Percentiles rank a stretch among this genome's conserved stretches.
phyloP scores from a whole-genome alignment of 345 rosid genomes.

The Microcos paniculata region DNA sequence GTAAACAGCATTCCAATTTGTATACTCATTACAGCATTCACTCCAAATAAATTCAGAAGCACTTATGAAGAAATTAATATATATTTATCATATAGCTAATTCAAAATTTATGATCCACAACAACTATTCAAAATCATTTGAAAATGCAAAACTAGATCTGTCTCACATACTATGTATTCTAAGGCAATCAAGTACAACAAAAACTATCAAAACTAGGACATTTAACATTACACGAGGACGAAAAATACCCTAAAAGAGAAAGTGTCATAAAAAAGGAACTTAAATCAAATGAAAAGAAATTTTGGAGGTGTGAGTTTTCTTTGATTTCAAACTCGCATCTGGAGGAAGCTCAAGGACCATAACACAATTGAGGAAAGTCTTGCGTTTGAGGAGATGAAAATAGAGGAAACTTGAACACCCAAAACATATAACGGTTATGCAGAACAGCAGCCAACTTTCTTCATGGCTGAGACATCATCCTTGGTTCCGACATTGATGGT shows the following conservation, averaged over 20 bases:
- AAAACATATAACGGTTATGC: slow-evolving; percentile 22
- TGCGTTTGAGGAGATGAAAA: not conserved
- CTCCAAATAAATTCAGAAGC: not conserved
- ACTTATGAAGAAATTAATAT: not conserved
- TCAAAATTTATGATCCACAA: not conserved
- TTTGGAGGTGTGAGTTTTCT: not conserved
- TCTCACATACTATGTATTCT: not conserved
- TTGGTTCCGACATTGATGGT: slow-evolving; percentile 59
- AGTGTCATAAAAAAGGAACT: not conserved
- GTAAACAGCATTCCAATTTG: not conserved
- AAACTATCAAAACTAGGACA: not conserved
- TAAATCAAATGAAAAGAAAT: not conserved
- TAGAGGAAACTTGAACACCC: not conserved
- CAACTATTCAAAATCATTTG: not conserved
- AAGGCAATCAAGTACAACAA: slow-evolving; percentile 7
- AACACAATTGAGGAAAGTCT: not conserved
- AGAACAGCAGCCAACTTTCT: slow-evolving; percentile 71
- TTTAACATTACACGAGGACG: not conserved
- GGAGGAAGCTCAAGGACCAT: not conserved
- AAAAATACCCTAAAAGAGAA: not conserved
- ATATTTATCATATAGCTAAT: not conserved
- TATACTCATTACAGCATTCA: not conserved
- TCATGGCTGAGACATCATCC: slow-evolving; percentile 76
- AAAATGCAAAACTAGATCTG: not conserved
- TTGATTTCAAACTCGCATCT: not conserved